Evolutionary conservation across 768 basidiomycete genomes (phyloP).

Genomic region (Mycena indigotica): DNA sequence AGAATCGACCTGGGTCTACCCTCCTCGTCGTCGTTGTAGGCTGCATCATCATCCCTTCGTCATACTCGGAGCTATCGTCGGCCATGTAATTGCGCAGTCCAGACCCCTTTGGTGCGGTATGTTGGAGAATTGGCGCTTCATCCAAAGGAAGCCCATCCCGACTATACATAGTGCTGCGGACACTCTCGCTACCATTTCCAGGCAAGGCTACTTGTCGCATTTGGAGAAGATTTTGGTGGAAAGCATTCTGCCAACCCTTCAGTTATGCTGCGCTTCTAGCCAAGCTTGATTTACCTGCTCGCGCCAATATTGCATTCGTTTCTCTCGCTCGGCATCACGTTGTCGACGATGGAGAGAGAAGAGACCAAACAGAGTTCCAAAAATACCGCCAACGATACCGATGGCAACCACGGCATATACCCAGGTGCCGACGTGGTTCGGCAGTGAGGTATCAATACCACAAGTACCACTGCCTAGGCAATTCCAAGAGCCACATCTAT

Average conservation of each 20-base stretch:
- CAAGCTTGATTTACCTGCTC: constrained; percentile 61
- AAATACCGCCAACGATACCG: constrained; percentile 76
- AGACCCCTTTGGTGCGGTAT: constrained; percentile 51
- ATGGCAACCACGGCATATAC: constrained; percentile 73
- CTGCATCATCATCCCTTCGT: constrained; percentile 52
- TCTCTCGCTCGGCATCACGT: constrained; percentile 77
- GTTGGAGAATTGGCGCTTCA: constrained; percentile 58
- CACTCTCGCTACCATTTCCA: constrained; percentile 42
- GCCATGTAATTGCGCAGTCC: constrained; percentile 57
- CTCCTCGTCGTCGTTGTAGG: constrained; percentile 27
- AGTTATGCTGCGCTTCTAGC: constrained; percentile 4
- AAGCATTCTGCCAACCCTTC: constrained; percentile 54
- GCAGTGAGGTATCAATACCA: constrained; percentile 57
- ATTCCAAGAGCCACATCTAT: constrained; percentile 76
- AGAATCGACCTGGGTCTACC: constrained; percentile 20
- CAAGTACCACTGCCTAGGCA: constrained; percentile 66
- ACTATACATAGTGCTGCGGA: constrained; percentile 53
- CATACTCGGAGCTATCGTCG: constrained; percentile 52
- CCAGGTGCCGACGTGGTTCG: constrained; percentile 65
- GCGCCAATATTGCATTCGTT: constrained; percentile 86
- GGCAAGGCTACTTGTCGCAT: constrained; percentile 72
- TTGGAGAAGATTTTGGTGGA: constrained; percentile 78
- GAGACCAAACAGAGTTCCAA: constrained; percentile 66
- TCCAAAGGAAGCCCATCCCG: constrained; percentile 51
- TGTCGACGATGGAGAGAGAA: constrained; percentile 73